Conservation (phyloP, 352 stramenopile genomes). For the Phytophthora pisi region DNA sequence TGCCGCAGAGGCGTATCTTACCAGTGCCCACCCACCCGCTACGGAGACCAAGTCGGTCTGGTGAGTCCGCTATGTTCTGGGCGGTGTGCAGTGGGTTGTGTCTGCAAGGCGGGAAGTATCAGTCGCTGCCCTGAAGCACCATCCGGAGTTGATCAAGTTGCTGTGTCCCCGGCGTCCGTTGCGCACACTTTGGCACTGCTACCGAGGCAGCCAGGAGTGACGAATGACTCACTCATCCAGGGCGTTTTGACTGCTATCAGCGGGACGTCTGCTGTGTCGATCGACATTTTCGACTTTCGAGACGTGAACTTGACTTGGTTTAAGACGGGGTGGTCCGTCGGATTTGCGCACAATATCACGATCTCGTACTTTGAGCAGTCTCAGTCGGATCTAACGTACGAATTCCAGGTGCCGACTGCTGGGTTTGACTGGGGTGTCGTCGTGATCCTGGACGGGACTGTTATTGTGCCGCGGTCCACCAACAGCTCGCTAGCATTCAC, state of each 20-base stretch:
- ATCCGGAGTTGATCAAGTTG: constrained; percentile 29
- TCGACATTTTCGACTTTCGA: constrained; percentile 56
- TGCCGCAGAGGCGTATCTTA: constrained; percentile 46
- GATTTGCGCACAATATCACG: constrained; percentile 61
- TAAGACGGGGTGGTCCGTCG: constrained; percentile 25
- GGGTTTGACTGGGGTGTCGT: constrained; percentile 53
- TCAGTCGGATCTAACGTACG: constrained; percentile 34
- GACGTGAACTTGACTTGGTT: constrained; percentile 44
- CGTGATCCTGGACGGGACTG: constrained; percentile 42
- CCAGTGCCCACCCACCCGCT: constrained; percentile 54
- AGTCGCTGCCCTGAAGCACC: constrained; percentile 46
- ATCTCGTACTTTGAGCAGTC: constrained; percentile 57
- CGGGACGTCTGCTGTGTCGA: constrained; percentile 2
- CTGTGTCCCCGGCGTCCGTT: constrained; percentile 38
- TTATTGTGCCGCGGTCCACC: constrained; percentile 34
- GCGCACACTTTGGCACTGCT: constrained; percentile 41
- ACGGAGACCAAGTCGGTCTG: constrained; percentile 43
- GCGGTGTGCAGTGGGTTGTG: constrained; percentile 48
- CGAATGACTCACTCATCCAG: constrained; percentile 16
- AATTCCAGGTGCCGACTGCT: constrained; percentile 56
- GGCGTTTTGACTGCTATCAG: constrained; percentile 9
- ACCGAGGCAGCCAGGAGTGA: constrained; percentile 23
- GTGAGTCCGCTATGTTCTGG: constrained; percentile 50
- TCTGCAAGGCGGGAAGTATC: constrained; percentile 56
- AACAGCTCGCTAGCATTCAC: constrained; percentile 44